phyloP scores from a whole-genome alignment of 306 rosid species.

The Cyclanthera cordifolia region DNA sequence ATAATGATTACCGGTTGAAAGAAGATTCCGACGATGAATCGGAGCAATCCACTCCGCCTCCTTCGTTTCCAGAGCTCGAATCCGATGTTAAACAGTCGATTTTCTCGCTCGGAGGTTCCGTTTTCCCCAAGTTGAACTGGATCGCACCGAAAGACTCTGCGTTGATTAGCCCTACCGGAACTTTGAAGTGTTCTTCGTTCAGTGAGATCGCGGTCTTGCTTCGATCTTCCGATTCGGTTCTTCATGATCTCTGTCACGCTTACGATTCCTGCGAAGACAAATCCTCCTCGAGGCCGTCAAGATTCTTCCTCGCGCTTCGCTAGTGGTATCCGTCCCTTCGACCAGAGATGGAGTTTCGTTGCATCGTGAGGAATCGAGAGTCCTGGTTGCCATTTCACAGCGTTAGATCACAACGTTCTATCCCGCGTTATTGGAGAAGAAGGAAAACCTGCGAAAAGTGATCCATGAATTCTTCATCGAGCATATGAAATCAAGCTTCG shows the following conservation, averaged over 20 bases:
- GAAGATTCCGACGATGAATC: constrained; percentile 58
- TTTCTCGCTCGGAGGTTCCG: constrained; percentile 54
- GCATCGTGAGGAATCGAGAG: constrained; percentile 37
- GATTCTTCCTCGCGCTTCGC: constrained; percentile 57
- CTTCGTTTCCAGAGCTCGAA: constrained; percentile 70
- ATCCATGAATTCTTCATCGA: constrained; percentile 34
- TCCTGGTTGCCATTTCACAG: constrained; percentile 58
- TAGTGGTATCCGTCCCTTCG: constrained; percentile 58
- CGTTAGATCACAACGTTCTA: constrained; percentile 69
- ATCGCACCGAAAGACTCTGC: constrained; percentile 81
- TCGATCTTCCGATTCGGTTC: constrained; percentile 60
- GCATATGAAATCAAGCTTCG: constrained; percentile 30
- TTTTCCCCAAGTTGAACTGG: constrained; percentile 81
- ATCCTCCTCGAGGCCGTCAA: constrained; percentile 36
- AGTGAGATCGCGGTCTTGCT: constrained; percentile 63
- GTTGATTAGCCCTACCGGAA: constrained; percentile 56
- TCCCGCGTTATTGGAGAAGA: constrained; percentile 40
- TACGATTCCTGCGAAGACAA: constrained; percentile 61
- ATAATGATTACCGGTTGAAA: constrained; percentile 41
- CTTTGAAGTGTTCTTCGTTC: constrained; percentile 45
- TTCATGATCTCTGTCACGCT: constrained; percentile 71
- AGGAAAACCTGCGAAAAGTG: constrained; percentile 18
- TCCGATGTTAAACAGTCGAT: constrained; percentile 50
- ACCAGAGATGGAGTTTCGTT: constrained; percentile 74
- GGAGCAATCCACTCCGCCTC: constrained; percentile 35